Evolutionary conservation across 2,329 filamentous ascomycete species (phyloP), one percentile per base, ranked within the genome.

Genomic region (Tolypocladium guangdongense): DNA sequence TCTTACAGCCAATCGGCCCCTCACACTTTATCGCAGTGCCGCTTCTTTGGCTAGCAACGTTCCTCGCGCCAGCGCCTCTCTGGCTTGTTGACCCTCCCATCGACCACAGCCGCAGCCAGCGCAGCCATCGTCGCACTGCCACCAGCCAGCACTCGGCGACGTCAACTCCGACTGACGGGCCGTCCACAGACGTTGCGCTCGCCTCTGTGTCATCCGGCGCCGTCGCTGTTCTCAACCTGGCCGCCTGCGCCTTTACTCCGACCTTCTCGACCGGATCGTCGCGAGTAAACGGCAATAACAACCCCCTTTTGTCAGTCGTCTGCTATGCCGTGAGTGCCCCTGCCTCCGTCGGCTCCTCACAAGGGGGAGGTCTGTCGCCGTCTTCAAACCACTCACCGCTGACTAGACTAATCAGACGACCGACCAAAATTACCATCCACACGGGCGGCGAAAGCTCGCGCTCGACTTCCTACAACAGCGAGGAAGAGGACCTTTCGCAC

Each of bases 241-340:
- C 54, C 60, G 57, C 37, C 20, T 55, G 58, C 65, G 63, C 68
- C 68, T 72, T 73, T 72, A 62, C 71, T 76, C 71, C 69, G 72
- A 67, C 73, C 66, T 64, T 73, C 69, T 71, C 62, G 62, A 60
- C 56, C 63, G 67, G 70, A 72, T 71, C 61, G 74, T 77, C 69
- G 74, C 65, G 71, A 70, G 75, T 68, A 65, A 69, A 74, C 67
- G 68, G 69, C 66, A 67, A 65, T 39, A 47, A 39, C 22, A 39
- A 22, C 22, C 27, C 43, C 63, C 62, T 60, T 55, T 59, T 58
- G 61, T 61, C 58, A 61, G 55, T 58, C 63, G 59, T 67, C 64
- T 69, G 68, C 65, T 72, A 74, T 74, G 72, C 66, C 68, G 72
- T 75, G 64, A 72, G 73, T 73, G 56, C 61, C 49, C 54, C 52